Conservation (phyloP, 768 basidiomycete species). For the Leccinum boreale region DNA sequence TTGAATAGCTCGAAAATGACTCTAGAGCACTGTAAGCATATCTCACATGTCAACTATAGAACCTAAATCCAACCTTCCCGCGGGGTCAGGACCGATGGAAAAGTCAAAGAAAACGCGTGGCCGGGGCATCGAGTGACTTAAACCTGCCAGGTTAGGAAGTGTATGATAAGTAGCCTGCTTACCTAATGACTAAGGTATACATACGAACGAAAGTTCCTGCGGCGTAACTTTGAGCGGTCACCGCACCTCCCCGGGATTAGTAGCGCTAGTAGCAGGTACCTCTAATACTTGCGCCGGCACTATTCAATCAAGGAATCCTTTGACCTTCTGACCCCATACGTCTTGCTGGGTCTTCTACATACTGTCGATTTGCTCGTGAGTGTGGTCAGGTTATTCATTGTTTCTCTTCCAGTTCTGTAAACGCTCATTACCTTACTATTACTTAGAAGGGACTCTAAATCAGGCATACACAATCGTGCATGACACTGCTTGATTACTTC, state of each 20-base stretch:
- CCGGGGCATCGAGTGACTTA: slow-evolving; percentile 39
- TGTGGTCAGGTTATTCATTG: slow-evolving; percentile 2
- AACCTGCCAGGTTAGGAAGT: background rate
- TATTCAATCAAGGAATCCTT: background rate
- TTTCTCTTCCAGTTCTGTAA: background rate
- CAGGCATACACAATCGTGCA: slow-evolving; percentile 2
- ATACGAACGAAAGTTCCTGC: background rate
- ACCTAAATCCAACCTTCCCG: slow-evolving; percentile 48
- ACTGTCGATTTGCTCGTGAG: background rate
- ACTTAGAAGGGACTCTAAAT: slow-evolving; percentile 2
- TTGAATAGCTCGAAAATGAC: slow-evolving; percentile 74
- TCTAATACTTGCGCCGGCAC: background rate
- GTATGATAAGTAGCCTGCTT: background rate
- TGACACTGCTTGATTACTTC: slow-evolving; percentile 20
- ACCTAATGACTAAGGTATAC: slow-evolving; percentile 7
- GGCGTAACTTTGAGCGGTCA: background rate
- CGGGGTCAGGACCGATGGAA: slow-evolving; percentile 43
- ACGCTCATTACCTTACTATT: slow-evolving; percentile 2
- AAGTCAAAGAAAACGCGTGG: slow-evolving; percentile 73
- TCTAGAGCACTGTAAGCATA: slow-evolving; percentile 34
- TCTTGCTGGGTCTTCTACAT: background rate
- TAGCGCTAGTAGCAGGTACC: background rate
- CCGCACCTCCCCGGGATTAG: background rate
- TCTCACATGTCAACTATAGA: background rate
- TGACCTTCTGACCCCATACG: background rate